Evolutionary conservation across 164 flowering plant species (phyloP).

Genomic region (Paratinospora sagittata): DNA sequence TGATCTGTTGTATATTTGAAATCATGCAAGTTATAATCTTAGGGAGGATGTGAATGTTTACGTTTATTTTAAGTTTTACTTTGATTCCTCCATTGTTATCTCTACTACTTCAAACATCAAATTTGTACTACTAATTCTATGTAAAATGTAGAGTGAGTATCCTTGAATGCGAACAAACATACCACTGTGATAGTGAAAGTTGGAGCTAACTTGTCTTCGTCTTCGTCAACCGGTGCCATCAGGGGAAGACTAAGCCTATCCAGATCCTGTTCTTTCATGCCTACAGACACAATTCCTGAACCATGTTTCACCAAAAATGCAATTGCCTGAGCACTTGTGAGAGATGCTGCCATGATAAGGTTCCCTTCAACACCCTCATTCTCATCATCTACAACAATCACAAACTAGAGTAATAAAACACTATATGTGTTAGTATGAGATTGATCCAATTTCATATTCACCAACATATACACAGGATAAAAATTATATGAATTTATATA

Average conservation of each 20-base stretch:
- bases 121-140: neutral
- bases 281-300: conserved; percentile 87
- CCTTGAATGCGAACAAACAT: conserved; percentile 11
- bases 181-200: conserved; percentile 87
- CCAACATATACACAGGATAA: no score
- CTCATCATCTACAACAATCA: conserved; percentile 90
- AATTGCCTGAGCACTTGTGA: conserved; percentile 36
- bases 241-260: conserved; percentile 68
- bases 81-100: neutral
- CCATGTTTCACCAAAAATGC: conserved; percentile 77
- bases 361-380: conserved; percentile 62
- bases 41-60: no score
- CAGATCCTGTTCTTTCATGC: conserved; percentile 83
- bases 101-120: neutral
- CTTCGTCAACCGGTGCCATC: conserved; percentile 62
- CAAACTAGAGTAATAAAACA: conserved; percentile 46
- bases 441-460: neutral
- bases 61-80: no score
- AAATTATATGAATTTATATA: no score
- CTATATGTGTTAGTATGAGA: conserved; percentile 6
- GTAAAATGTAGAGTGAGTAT: neutral
- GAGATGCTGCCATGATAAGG: conserved; percentile 77
- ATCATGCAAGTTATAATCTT: no score
- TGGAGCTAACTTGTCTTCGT: conserved; percentile 65
- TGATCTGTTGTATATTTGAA: no score